phyloP scores from a whole-genome alignment of 371 early-diverging fungal species.

The Dentiscutata heterogama region DNA sequence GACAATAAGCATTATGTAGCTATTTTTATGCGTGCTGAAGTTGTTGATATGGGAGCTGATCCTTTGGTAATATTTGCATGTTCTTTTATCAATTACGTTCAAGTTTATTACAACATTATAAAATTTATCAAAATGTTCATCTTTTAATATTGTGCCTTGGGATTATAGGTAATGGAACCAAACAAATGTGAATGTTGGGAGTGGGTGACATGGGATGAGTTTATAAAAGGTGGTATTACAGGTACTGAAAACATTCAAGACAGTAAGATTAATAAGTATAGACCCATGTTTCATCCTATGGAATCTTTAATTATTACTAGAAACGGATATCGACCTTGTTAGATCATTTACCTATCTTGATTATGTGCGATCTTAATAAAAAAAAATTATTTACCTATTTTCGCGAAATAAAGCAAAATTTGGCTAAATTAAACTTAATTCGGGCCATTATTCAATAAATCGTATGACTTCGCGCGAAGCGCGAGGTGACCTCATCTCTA shows the following conservation, averaged over 20 bases:
- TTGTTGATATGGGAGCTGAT: not conserved
- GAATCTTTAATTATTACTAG: not conserved
- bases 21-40: slow-evolving; percentile 30
- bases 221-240: slow-evolving; percentile 15
- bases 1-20: slow-evolving; percentile 27
- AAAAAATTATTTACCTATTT: too few species aligned
- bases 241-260: not conserved
- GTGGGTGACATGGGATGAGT: slow-evolving; percentile 34
- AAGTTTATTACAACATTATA: not conserved
- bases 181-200: slow-evolving; percentile 31
- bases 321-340: not conserved
- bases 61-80: not conserved
- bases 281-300: slow-evolving; percentile 38
- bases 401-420: too few species aligned
- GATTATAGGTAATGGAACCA: slow-evolving; percentile 35
- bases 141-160: not conserved
- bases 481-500: too few species aligned
- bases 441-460: too few species aligned
- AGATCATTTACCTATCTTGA: too few species aligned
- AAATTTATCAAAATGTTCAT: not conserved
- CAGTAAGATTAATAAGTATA: slow-evolving; percentile 7
- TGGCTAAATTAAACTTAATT: too few species aligned
- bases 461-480: too few species aligned
- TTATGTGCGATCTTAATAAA: too few species aligned
- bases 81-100: not conserved